phyloP scores from a whole-genome alignment of 2,329 filamentous ascomycete genomes.

The Cercospora beticola region DNA sequence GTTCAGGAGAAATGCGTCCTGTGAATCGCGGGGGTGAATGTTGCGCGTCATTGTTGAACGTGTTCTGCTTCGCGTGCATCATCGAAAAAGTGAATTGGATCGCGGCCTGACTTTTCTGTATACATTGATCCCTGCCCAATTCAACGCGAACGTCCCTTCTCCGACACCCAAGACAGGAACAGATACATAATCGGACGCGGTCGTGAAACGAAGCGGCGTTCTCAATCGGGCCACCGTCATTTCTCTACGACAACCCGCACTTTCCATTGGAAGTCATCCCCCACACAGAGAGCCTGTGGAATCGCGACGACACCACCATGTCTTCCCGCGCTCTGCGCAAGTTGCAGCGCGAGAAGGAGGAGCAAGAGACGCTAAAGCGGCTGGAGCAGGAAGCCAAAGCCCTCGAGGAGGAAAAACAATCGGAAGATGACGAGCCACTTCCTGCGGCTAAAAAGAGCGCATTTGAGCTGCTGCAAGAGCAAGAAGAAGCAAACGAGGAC shows the following conservation, averaged over 20 bases:
- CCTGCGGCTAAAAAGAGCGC: slow-evolving; percentile 41
- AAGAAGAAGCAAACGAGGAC: slow-evolving; percentile 41
- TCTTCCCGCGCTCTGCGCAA: slow-evolving; percentile 66
- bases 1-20: background rate
- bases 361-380: slow-evolving; percentile 51
- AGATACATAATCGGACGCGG: background rate
- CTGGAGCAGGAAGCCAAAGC: slow-evolving; percentile 31
- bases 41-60: slow-evolving; percentile 16
- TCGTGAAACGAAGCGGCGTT: background rate
- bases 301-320: slow-evolving; percentile 46
- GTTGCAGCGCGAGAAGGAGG: slow-evolving; percentile 61
- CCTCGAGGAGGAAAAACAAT: slow-evolving; percentile 39
- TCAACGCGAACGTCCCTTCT: background rate
- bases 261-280: background rate
- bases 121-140: background rate
- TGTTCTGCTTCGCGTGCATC: background rate
- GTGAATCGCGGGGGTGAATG: slow-evolving; percentile 9
- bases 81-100: background rate
- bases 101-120: background rate
- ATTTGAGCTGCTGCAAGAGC: slow-evolving; percentile 49
- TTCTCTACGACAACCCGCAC: background rate
- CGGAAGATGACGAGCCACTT: slow-evolving; percentile 40
- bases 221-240: background rate
- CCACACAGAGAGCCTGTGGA: background rate
- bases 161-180: background rate